phyloP scores from a whole-genome alignment of 2,329 filamentous ascomycete species.

The Epichloe bromicola region DNA sequence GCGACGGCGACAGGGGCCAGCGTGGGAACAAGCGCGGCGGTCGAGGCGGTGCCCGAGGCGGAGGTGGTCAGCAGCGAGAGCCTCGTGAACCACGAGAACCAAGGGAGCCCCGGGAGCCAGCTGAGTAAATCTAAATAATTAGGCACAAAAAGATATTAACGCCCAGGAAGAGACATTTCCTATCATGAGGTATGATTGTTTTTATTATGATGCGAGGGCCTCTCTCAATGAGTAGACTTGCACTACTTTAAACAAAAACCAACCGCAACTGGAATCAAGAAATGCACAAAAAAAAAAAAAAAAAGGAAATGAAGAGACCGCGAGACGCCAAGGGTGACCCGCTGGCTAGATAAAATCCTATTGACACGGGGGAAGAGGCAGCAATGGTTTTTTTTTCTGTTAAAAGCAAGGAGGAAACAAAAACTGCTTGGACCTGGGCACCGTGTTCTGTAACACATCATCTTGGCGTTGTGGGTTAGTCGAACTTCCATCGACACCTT shows the following conservation, averaged over 20 bases:
- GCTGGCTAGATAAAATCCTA: too few relatives aligned
- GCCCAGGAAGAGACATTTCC: constrained; percentile 1
- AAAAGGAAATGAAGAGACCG: neutral
- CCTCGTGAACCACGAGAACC: constrained; percentile 31
- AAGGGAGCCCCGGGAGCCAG: constrained; percentile 19
- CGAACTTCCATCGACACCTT: constrained; percentile 15
- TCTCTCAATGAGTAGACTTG: neutral
- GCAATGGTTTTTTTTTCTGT: neutral
- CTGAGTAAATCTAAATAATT: constrained; percentile 16
- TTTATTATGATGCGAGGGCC: neutral
- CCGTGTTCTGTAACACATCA: constrained; percentile 20
- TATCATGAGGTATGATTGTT: neutral
- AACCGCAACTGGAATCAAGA: neutral
- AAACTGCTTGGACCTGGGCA: constrained; percentile 16
- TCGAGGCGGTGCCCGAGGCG: constrained; percentile 35
- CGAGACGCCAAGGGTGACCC: too few relatives aligned
- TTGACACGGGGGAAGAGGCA: neutral
- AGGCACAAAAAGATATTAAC: neutral
- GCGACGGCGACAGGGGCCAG: constrained; percentile 31
- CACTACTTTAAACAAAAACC: neutral
- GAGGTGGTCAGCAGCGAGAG: constrained; percentile 37
- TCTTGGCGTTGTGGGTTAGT: constrained; percentile 26
- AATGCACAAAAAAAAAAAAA: neutral
- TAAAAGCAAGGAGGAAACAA: neutral
- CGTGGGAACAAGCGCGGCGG: constrained; percentile 38